phyloP scores from a whole-genome alignment of 2,329 filamentous ascomycete genomes.

The Talaromyces sp. region DNA sequence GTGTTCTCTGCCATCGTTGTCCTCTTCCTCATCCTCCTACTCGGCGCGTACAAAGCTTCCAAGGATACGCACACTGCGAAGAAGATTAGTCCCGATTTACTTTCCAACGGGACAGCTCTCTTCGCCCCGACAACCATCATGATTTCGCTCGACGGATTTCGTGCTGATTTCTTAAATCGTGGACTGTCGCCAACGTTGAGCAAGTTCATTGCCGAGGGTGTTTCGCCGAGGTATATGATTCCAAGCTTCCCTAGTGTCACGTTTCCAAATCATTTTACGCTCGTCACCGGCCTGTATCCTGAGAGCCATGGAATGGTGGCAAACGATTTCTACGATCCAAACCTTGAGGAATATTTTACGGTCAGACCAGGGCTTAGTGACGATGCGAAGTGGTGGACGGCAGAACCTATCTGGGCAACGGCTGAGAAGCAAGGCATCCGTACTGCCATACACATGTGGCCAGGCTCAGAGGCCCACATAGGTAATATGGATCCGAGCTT shows the following conservation, averaged over 20 bases:
- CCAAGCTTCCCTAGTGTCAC: constrained; percentile 95
- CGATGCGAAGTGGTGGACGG: constrained; percentile 89
- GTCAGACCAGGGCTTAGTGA: constrained; percentile 72
- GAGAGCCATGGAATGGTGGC: constrained; percentile 90
- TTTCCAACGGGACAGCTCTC: constrained; percentile 78
- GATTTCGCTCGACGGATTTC: constrained; percentile 91
- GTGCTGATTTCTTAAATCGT: constrained; percentile 84
- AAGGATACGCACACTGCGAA: constrained; percentile 19
- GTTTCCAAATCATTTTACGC: constrained; percentile 92
- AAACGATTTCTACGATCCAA: constrained; percentile 91
- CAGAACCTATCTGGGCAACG: constrained; percentile 90
- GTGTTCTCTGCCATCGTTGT: constrained; percentile 46
- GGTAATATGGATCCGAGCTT: constrained; percentile 70
- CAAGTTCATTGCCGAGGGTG: constrained; percentile 72
- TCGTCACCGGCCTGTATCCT: constrained; percentile 87
- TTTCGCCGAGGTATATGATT: constrained; percentile 87
- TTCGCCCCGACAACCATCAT: constrained; percentile 91
- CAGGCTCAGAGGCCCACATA: constrained; percentile 86
- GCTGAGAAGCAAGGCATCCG: constrained; percentile 77
- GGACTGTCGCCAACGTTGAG: constrained; percentile 79
- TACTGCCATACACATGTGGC: constrained; percentile 96
- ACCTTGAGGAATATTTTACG: constrained; percentile 74
- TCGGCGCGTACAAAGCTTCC: constrained; percentile 57
- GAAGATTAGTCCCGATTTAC: constrained; percentile 22
- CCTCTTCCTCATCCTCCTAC: constrained; percentile 54